A percentile compares a stretch with the other conserved stretches of the same genome.
phyloP scores from a whole-genome alignment of 768 basidiomycete species.

The Kondoa malvinella region DNA sequence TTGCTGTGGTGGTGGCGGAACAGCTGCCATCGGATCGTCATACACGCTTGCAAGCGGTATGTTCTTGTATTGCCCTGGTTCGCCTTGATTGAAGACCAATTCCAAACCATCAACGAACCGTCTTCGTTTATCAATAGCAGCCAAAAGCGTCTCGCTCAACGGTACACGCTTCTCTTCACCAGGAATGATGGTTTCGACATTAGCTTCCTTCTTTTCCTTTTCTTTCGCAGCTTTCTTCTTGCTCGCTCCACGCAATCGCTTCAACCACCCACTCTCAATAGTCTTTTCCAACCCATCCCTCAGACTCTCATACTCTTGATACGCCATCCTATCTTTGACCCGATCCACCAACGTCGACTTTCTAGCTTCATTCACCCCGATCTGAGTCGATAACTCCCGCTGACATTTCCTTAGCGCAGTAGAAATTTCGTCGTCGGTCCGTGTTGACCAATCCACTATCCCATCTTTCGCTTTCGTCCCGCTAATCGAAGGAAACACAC shows the following conservation, averaged over 20 bases:
- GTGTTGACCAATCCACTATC: constrained; percentile 34
- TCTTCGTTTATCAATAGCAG: constrained; percentile 56
- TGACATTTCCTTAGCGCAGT: constrained; percentile 79
- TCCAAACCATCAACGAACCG: constrained; percentile 67
- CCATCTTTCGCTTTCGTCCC: not conserved
- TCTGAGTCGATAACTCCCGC: constrained; percentile 54
- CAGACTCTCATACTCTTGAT: constrained; percentile 73
- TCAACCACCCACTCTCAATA: constrained; percentile 54
- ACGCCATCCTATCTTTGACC: constrained; percentile 71
- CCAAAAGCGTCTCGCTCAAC: constrained; percentile 50
- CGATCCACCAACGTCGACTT: constrained; percentile 53
- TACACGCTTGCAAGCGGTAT: constrained; percentile 59
- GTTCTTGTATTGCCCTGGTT: constrained; percentile 54
- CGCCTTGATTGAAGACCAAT: constrained; percentile 55
- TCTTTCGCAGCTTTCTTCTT: constrained; percentile 43
- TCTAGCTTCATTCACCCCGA: constrained; percentile 67
- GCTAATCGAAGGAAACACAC: constrained; percentile 32
- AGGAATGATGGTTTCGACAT: constrained; percentile 22
- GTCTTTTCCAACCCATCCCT: constrained; percentile 76
- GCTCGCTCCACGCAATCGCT: constrained; percentile 52
- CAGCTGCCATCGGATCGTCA: constrained; percentile 38
- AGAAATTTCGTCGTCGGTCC: constrained; percentile 75
- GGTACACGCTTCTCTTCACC: constrained; percentile 5
- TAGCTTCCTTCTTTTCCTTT: constrained; percentile 53
- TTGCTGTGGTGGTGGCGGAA: not conserved